Evolutionary conservation across 345 rosid genomes (phyloP).

Genomic region (Salix brachista): DNA sequence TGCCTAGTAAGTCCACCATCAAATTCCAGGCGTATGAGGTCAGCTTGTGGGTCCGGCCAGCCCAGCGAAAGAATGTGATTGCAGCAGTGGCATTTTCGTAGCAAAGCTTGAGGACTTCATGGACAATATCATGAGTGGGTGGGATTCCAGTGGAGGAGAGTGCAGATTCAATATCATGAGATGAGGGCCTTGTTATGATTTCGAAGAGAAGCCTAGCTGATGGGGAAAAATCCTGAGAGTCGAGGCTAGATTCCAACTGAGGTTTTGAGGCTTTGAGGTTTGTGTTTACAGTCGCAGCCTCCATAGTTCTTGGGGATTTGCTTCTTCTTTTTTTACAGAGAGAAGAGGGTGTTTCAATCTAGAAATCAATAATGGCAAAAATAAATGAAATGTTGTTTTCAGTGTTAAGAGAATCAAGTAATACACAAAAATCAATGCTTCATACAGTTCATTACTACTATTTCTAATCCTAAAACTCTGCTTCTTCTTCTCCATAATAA

Average conservation of each 20-base stretch:
- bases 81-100: slow-evolving; percentile 38
- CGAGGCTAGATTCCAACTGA: not conserved
- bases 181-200: slow-evolving; percentile 27
- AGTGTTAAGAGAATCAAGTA: not conserved
- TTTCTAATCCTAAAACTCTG: not conserved
- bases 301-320: not conserved
- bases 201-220: slow-evolving; percentile 32
- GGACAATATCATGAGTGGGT: slow-evolving; percentile 32
- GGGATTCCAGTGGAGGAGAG: slow-evolving; percentile 33
- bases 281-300: not conserved
- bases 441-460: not conserved
- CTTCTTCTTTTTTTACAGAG: not conserved
- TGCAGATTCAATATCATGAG: slow-evolving; percentile 32
- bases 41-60: slow-evolving; percentile 30
- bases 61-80: slow-evolving; percentile 53
- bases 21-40: slow-evolving; percentile 43
- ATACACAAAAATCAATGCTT: too few relatives aligned
- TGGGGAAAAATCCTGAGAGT: slow-evolving; percentile 25
- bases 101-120: slow-evolving; percentile 42
- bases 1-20: slow-evolving; percentile 58
- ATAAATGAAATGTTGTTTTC: not conserved
- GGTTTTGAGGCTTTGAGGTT: not conserved
- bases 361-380: not conserved
- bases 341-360: not conserved
- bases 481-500: not conserved